Conservation (phyloP, 495 filamentous ascomycete genomes). For the Annulohypoxylon nitens region DNA sequence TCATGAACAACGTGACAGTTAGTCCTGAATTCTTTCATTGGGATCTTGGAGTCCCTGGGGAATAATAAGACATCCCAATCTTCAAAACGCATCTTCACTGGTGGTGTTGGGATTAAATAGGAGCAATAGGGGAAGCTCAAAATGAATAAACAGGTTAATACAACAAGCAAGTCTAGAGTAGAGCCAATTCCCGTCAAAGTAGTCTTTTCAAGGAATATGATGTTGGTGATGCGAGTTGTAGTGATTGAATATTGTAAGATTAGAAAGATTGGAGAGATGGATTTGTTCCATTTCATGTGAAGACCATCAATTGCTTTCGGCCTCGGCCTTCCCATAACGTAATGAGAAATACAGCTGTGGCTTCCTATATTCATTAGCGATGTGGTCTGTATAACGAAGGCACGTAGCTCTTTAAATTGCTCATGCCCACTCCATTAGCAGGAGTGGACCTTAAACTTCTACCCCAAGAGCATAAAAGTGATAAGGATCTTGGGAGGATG, state of each 20-base stretch:
- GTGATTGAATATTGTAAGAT: constrained; percentile 28
- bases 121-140: constrained; percentile 40
- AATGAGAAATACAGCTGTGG: constrained; percentile 3
- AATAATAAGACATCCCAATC: constrained; percentile 91
- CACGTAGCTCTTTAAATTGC: constrained; percentile 8
- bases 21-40: constrained; percentile 89
- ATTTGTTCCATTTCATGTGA: constrained; percentile 27
- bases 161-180: constrained; percentile 29
- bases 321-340: constrained; percentile 3
- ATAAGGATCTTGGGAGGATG: constrained; percentile 9
- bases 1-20: constrained; percentile 82
- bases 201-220: constrained; percentile 23
- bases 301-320: neutral
- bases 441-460: constrained; percentile 21
- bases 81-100: constrained; percentile 77
- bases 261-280: constrained; percentile 13
- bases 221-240: constrained; percentile 26
- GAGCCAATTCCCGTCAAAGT: constrained; percentile 23
- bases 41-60: constrained; percentile 69
- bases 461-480: neutral
- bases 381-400: constrained; percentile 21
- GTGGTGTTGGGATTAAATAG: constrained; percentile 43
- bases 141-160: constrained; percentile 41
- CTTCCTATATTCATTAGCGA: constrained; percentile 26
- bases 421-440: constrained; percentile 2